Conservation (phyloP, 345 rosid genomes). For the Gossypioides kirkii region DNA sequence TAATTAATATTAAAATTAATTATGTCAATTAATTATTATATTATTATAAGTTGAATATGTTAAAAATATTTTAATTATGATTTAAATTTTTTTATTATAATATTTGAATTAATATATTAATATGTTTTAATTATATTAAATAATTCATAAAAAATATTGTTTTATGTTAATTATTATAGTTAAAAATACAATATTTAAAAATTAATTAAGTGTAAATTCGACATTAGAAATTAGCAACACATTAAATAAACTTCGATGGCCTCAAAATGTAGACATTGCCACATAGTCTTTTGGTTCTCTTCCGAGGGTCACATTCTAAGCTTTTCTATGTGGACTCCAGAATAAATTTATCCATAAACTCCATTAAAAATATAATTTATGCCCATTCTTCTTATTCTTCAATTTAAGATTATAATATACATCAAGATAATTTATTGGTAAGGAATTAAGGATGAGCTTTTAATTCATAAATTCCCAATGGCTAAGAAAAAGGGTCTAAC, state of each 20-base stretch:
- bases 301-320: neutral
- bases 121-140: too few species aligned
- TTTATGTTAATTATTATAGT: too few species aligned
- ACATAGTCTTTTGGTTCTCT: neutral
- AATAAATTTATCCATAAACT: neutral
- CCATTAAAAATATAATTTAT: neutral
- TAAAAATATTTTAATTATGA: too few species aligned
- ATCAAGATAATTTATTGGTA: neutral
- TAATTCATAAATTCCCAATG: neutral
- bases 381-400: neutral
- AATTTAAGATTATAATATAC: neutral
- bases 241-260: neutral
- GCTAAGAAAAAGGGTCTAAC: neutral
- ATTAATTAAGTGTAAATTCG: too few species aligned
- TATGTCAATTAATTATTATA: too few species aligned
- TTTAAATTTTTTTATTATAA: too few species aligned
- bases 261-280: neutral
- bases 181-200: too few species aligned
- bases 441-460: neutral
- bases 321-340: neutral
- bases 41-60: too few species aligned
- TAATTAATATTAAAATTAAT: too few species aligned
- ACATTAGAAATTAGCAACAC: too few species aligned
- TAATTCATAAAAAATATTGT: too few species aligned
- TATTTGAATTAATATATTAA: too few species aligned